Evolutionary conservation across 2,329 filamentous ascomycete species (phyloP).

Genomic region (Xylariaceae sp.): DNA sequence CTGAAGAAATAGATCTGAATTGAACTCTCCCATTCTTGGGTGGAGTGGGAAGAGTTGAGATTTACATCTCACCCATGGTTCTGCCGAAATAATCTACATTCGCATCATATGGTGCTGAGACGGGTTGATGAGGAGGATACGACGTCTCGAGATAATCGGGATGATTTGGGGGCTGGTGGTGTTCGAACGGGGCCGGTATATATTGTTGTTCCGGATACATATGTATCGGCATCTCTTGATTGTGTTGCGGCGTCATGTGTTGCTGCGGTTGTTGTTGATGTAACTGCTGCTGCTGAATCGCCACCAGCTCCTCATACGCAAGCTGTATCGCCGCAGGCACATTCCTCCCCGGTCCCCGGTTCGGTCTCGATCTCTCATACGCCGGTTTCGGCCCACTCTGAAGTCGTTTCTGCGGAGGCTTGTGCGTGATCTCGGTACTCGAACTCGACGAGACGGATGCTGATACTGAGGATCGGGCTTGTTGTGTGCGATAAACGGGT

Average conservation of each 20-base stretch:
- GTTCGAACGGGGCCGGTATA: no score
- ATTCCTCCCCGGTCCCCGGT: conserved; percentile 6
- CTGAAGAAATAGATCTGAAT: neutral
- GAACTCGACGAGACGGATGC: no score
- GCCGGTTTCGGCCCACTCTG: conserved; percentile 15
- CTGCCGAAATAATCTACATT: conserved; percentile 15
- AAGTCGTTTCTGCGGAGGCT: conserved; percentile 18
- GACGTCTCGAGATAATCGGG: neutral
- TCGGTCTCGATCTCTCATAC: conserved; percentile 16
- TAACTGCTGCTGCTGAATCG: conserved; percentile 9
- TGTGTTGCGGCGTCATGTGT: no score
- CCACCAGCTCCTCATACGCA: conserved; percentile 19
- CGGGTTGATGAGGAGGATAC: conserved; percentile 2
- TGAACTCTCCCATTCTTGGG: neutral
- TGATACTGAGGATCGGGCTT: no score
- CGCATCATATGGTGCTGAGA: neutral
- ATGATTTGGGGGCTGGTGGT: no score
- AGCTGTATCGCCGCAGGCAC: conserved; percentile 18
- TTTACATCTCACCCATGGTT: conserved; percentile 8
- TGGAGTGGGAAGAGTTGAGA: neutral
- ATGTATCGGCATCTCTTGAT: no score
- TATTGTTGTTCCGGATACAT: no score
- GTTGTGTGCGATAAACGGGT: neutral
- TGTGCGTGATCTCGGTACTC: neutral
- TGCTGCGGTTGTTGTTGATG: conserved; percentile 8